Conservation (phyloP, 1,139 yeast species). For the Meyerozyma athensensis region DNA sequence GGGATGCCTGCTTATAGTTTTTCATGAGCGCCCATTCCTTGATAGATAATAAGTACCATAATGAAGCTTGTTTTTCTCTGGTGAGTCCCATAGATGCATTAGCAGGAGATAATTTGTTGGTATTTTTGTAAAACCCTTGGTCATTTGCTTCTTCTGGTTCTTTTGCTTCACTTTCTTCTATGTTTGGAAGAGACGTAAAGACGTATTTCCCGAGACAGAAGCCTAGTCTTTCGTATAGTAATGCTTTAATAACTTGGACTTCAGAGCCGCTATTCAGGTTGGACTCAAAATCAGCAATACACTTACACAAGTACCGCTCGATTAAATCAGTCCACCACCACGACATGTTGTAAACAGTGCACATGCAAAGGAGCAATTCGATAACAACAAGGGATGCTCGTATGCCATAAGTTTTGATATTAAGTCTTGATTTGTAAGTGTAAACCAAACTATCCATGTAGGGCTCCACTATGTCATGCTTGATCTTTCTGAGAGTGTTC, state of each 20-base stretch:
- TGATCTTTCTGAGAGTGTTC: constrained; percentile 55
- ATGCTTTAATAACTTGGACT: constrained; percentile 39
- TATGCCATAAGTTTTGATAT: constrained; percentile 57
- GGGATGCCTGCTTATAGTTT: constrained; percentile 19
- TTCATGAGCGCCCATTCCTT: constrained; percentile 56
- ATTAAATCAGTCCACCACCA: constrained; percentile 49
- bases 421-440: constrained; percentile 54
- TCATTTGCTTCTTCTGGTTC: constrained; percentile 13
- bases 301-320: constrained; percentile 40
- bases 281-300: constrained; percentile 34
- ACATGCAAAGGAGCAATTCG: constrained; percentile 52
- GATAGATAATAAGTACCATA: constrained; percentile 77
- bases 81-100: constrained; percentile 47
- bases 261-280: constrained; percentile 31
- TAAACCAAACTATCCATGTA: constrained; percentile 57
- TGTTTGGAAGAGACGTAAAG: constrained; percentile 12
- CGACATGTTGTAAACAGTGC: constrained; percentile 32
- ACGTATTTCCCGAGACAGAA: constrained; percentile 31
- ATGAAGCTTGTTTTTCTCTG: constrained; percentile 65
- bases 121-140: constrained; percentile 33
- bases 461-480: constrained; percentile 61
- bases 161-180: constrained; percentile 7
- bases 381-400: constrained; percentile 39
- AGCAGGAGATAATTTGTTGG: constrained; percentile 31
- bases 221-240: constrained; percentile 38